Base-by-base conservation (phyloP, 768 basidiomycete species). In the Mycena galericulata region DNA sequence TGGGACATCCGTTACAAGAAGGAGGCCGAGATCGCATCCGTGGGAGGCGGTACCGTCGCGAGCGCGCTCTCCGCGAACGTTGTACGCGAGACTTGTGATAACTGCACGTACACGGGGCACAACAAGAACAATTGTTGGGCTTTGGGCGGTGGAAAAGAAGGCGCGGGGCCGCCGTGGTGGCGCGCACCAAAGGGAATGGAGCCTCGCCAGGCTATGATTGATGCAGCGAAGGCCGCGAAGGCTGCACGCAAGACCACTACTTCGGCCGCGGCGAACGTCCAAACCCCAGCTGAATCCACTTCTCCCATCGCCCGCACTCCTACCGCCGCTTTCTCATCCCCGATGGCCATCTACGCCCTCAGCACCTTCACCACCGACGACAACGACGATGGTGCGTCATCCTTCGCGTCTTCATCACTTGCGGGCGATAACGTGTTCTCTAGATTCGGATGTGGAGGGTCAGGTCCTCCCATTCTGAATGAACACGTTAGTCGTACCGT, bases 111-210 rank as follows among this genome's bases (percentile, higher is more conserved):
- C 32, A 18, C 4, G 11, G 46, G 46, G 24, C 59, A 61, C 46
- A 36, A 30, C 12, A 49, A 49, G 22, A 46, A 61, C 1, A 4
- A 1, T 1, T 61, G 59, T 32, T 61, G 50, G 57, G 56, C 63
- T 36, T 53, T 14, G 20, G 50, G 56, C n/a, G 54, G 62, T 36
- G 61, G 60, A 49, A 41, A 27, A 10, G 58, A 51, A 38, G 40
- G 49, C 8, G 40, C 43, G 26, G 62, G 36, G 36, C 58, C 46
- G 24, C 22, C 41, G 17, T 45, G 57, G 17, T 58, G 57, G 57
- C 4, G 7, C 12, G 41, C 43, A 0, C 57, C 29, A 11, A 3
- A 5, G 4, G 43, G 57, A 29, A 45, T 10, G 20, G 41, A 58
- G 14, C 43, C 43, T 4, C 43, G 57, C 29, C 17, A 46, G 26